Percentiles rank a stretch among this genome's conserved stretches.
These are phyloP conservation scores for Leptographium wingfieldii DNA, from an alignment of 2,329 filamentous ascomycete genomes.

Conservation along the genomic window DNA sequence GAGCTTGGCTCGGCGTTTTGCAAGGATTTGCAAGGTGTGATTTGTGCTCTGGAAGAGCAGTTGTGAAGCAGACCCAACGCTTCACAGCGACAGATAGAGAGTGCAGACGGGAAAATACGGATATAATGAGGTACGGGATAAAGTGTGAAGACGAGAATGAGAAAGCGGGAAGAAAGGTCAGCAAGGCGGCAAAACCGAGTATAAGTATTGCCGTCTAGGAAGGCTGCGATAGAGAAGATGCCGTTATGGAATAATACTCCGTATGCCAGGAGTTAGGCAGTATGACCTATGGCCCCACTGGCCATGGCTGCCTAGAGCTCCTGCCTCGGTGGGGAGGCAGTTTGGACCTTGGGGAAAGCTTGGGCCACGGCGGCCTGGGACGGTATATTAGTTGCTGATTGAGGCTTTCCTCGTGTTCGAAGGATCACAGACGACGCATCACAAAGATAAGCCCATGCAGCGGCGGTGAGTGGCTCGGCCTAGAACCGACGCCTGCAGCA, in stretches of 20 bases:
- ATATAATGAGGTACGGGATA: background rate
- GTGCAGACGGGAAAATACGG: background rate
- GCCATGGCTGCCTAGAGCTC: slow-evolving; percentile 1
- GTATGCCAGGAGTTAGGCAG: background rate
- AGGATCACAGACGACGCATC: too few species aligned
- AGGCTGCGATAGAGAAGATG: background rate
- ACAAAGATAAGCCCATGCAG: background rate
- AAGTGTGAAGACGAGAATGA: background rate
- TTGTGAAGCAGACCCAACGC: background rate
- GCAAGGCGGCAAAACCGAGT: background rate
- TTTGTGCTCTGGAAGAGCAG: background rate
- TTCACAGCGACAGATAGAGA: background rate
- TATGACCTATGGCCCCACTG: background rate
- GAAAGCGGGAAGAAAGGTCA: background rate
- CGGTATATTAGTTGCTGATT: background rate
- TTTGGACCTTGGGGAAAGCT: too few species aligned
- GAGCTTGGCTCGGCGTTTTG: background rate
- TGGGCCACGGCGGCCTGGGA: background rate
- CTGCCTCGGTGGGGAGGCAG: background rate
- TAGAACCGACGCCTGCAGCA: background rate
- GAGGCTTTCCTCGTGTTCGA: background rate
- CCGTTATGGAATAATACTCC: background rate
- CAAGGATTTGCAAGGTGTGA: background rate
- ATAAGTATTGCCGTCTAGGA: background rate
- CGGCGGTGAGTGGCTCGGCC: background rate